Conservation (phyloP, 2,329 filamentous ascomycete genomes). For the Cordyceps farinosa region DNA sequence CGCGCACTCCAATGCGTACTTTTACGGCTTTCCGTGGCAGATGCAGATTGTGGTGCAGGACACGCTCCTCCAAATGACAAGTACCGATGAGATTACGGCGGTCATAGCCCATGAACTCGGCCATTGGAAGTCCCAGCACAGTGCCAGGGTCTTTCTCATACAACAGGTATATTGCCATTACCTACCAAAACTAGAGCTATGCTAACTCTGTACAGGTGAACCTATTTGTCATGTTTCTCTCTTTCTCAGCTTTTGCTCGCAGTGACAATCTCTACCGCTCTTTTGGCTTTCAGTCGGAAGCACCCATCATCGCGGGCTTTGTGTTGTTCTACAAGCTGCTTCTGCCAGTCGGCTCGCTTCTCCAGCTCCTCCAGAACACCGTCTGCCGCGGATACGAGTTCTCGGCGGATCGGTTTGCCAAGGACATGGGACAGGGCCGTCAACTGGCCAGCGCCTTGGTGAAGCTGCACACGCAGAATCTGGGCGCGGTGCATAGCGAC, state of each 20-base stretch:
- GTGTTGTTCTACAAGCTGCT: neutral
- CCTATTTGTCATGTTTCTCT: neutral
- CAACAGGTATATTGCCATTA: neutral
- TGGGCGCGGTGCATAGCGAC: neutral
- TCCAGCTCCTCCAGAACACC: neutral
- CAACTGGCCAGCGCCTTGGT: neutral
- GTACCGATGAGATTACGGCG: neutral
- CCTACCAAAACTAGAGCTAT: neutral
- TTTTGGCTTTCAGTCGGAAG: neutral
- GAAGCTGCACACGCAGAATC: neutral
- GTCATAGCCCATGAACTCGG: neutral
- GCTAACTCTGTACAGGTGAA: neutral
- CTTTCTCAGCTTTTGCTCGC: neutral
- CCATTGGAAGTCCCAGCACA: constrained; percentile 1
- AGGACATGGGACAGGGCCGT: neutral
- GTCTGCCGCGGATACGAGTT: neutral
- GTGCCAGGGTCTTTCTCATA: neutral
- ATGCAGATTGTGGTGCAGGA: constrained; percentile 2
- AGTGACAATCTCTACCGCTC: neutral
- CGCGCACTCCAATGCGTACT: constrained; percentile 4
- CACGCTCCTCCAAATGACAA: neutral
- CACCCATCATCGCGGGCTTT: neutral
- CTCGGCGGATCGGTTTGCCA: neutral
- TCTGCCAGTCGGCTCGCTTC: neutral
- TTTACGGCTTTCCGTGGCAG: constrained; percentile 1